Evolutionary conservation across 2,329 filamentous ascomycete genomes (phyloP).

Genomic region (Stemphylium lycopersici): DNA sequence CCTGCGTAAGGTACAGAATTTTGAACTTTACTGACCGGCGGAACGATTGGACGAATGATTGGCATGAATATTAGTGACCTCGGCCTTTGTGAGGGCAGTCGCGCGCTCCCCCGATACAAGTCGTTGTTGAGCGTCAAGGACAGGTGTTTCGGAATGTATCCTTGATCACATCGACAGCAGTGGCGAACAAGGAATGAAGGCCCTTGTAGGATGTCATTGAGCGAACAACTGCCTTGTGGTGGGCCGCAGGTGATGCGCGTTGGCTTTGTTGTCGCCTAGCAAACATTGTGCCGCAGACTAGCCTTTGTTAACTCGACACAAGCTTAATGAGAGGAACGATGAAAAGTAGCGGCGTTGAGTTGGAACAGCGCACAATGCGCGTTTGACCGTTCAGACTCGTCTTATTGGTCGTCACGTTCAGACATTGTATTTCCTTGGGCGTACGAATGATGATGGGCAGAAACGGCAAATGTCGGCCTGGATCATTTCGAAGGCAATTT

Average conservation of each 20-base stretch:
- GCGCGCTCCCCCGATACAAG: slow-evolving; percentile 20
- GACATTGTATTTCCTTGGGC: too few species aligned
- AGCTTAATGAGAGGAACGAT: neutral
- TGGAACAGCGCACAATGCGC: too few species aligned
- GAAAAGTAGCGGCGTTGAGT: too few species aligned
- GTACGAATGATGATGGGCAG: too few species aligned
- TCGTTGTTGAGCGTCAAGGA: slow-evolving; percentile 19
- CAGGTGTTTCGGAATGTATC: slow-evolving; percentile 31
- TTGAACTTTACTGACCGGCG: neutral
- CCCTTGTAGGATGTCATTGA: neutral
- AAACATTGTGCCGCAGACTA: slow-evolving; percentile 21
- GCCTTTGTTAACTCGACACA: slow-evolving; percentile 15
- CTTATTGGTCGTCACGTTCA: too few species aligned
- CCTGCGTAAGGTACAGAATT: neutral
- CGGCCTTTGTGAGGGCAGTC: slow-evolving; percentile 13
- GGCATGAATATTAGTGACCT: neutral
- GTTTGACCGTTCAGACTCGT: too few species aligned
- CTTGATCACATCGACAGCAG: slow-evolving; percentile 13
- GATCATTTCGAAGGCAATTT: neutral
- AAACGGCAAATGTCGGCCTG: too few species aligned
- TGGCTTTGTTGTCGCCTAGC: slow-evolving; percentile 26
- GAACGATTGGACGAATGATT: neutral
- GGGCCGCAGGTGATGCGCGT: slow-evolving; percentile 21
- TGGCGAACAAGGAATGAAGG: slow-evolving; percentile 16
- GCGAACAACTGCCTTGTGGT: slow-evolving; percentile 26